Conservation (phyloP, 2,329 filamentous ascomycete species). For the Ustulina deusta region DNA sequence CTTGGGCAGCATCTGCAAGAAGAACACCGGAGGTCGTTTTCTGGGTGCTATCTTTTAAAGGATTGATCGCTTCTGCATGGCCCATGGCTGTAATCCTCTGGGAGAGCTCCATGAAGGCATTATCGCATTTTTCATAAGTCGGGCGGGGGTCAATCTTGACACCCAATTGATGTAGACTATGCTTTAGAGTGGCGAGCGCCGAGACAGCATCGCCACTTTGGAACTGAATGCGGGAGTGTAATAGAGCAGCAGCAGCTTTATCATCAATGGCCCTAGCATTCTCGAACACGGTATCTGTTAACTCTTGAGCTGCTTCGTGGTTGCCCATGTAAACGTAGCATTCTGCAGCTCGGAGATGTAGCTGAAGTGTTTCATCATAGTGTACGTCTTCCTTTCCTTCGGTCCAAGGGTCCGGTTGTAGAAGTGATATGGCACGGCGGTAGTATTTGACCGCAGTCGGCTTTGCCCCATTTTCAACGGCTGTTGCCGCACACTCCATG, state of each 20-base stretch:
- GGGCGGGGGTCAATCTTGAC: constrained; percentile 74
- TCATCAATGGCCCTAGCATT: constrained; percentile 79
- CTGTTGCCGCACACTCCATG: constrained; percentile 80
- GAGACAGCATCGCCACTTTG: constrained; percentile 77
- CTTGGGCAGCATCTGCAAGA: constrained; percentile 75
- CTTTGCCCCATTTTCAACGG: constrained; percentile 84
- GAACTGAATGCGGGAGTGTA: constrained; percentile 82
- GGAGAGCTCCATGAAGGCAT: constrained; percentile 74
- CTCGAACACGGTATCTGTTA: constrained; percentile 77
- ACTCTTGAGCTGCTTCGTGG: constrained; percentile 72
- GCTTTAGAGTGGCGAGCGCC: constrained; percentile 77
- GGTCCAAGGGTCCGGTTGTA: constrained; percentile 84
- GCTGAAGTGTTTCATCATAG: constrained; percentile 86
- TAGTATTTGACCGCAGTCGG: constrained; percentile 87
- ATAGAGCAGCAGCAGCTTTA: constrained; percentile 84
- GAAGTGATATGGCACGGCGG: constrained; percentile 77
- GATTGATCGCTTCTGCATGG: constrained; percentile 58
- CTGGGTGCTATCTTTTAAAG: constrained; percentile 62
- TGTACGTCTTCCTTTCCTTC: constrained; percentile 76
- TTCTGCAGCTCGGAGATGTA: constrained; percentile 84
- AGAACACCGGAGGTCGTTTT: constrained; percentile 76
- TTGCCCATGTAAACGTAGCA: constrained; percentile 84
- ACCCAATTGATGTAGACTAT: constrained; percentile 77
- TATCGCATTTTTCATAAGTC: constrained; percentile 81
- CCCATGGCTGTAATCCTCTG: constrained; percentile 70